These are phyloP conservation scores for Aspergillus viridinutans DNA, from an alignment of 2,329 filamentous ascomycete species.

Conservation along the genomic window DNA sequence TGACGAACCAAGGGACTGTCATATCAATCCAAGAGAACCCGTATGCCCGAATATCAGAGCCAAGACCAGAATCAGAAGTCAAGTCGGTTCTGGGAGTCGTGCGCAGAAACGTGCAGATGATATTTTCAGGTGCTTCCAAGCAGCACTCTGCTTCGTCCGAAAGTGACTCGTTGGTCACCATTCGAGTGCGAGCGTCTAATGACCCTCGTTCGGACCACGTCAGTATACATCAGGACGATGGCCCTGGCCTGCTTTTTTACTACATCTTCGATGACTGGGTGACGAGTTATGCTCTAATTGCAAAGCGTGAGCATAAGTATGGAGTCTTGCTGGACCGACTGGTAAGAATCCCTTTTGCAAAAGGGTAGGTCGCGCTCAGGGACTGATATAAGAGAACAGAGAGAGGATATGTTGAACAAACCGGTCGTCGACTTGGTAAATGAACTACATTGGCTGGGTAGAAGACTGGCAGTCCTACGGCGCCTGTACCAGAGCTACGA, in stretches of 20 bases:
- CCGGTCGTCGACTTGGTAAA: constrained; percentile 45
- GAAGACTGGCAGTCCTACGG: constrained; percentile 58
- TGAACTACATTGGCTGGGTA: constrained; percentile 56
- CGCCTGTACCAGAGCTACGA: constrained; percentile 60
- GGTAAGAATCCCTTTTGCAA: constrained; percentile 29
- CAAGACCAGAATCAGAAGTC: constrained; percentile 21
- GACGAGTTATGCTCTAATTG: constrained; percentile 58
- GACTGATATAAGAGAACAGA: constrained; percentile 28
- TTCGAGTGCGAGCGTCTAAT: constrained; percentile 39
- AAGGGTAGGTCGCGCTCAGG: not conserved
- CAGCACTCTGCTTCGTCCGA: constrained; percentile 46
- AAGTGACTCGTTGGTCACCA: constrained; percentile 48
- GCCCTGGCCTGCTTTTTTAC: constrained; percentile 60
- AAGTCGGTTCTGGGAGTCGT: constrained; percentile 33
- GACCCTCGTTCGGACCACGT: constrained; percentile 28
- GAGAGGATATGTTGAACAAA: constrained; percentile 53
- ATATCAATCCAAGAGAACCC: constrained; percentile 65
- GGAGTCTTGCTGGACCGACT: constrained; percentile 47
- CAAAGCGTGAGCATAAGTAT: constrained; percentile 52
- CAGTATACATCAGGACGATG: constrained; percentile 45
- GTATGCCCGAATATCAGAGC: constrained; percentile 44
- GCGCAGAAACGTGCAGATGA: constrained; percentile 56
- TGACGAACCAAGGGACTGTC: constrained; percentile 53
- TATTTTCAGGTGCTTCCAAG: constrained; percentile 59
- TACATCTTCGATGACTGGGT: constrained; percentile 67